Conservation (phyloP, 768 basidiomycete species). For the Glaciozyma antarctica region DNA sequence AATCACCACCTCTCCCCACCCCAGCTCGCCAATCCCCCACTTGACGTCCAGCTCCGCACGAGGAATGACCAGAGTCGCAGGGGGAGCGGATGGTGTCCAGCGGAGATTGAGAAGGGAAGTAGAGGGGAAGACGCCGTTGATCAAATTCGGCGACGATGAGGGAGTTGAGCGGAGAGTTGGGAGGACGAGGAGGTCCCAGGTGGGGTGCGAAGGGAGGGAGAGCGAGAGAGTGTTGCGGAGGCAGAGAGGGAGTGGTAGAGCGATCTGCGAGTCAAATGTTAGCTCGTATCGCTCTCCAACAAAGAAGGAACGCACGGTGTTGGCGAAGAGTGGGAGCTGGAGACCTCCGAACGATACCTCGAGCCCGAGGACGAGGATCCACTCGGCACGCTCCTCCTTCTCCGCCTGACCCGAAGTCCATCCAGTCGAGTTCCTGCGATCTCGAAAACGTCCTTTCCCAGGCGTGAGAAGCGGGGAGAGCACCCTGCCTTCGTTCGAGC, state of each 20-base stretch:
- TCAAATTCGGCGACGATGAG: not conserved
- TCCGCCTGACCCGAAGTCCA: not conserved
- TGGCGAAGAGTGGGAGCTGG: slow-evolving; percentile 15
- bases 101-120: not conserved
- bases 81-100: slow-evolving; percentile 3
- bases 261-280: not conserved
- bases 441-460: not conserved
- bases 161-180: slow-evolving; percentile 1
- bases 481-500: not conserved
- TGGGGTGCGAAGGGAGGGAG: slow-evolving; percentile 1
- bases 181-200: slow-evolving; percentile 22
- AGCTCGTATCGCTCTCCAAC: not conserved
- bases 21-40: slow-evolving; percentile 5
- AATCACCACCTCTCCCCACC: not conserved
- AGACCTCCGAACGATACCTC: slow-evolving; percentile 6
- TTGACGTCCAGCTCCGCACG: not conserved
- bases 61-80: not conserved
- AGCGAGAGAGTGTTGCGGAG: slow-evolving; percentile 12
- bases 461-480: too few species aligned
- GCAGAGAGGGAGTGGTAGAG: slow-evolving; percentile 13
- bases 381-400: slow-evolving; percentile 5
- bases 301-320: not conserved
- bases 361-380: slow-evolving; percentile 12
- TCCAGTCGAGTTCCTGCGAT: not conserved
- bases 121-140: slow-evolving; percentile 19